These are phyloP conservation scores for Tuber brumale DNA, from an alignment of 495 filamentous ascomycete genomes.

Conservation along the genomic window DNA sequence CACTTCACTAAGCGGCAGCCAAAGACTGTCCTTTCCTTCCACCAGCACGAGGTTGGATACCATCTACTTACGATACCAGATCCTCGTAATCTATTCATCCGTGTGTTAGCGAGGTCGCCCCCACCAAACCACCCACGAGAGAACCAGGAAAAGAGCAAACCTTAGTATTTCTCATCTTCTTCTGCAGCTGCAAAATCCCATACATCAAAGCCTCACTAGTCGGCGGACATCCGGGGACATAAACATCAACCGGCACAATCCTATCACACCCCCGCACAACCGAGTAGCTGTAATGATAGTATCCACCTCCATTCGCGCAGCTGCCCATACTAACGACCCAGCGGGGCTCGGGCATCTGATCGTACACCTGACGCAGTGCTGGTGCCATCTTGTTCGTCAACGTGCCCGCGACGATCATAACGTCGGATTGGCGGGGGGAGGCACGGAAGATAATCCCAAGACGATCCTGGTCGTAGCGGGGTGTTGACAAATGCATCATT, in stretches of 20 bases:
- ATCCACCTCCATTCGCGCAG: constrained; percentile 88
- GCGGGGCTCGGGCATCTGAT: constrained; percentile 93
- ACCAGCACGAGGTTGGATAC: constrained; percentile 4
- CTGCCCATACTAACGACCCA: constrained; percentile 92
- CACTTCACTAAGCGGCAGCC: neutral
- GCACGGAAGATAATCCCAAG: constrained; percentile 96
- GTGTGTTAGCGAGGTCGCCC: constrained; percentile 38
- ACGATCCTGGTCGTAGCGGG: constrained; percentile 92
- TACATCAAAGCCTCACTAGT: constrained; percentile 85
- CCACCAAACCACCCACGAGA: constrained; percentile 60
- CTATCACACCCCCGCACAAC: constrained; percentile 83
- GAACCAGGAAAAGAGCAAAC: constrained; percentile 42
- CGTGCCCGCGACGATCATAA: constrained; percentile 96
- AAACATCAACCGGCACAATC: constrained; percentile 86
- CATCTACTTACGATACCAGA: constrained; percentile 45
- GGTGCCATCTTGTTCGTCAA: constrained; percentile 98
- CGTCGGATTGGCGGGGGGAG: constrained; percentile 88
- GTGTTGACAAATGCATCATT: constrained; percentile 97
- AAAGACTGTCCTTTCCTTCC: neutral
- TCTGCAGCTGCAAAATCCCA: constrained; percentile 77
- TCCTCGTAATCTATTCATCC: constrained; percentile 44
- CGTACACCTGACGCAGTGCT: constrained; percentile 88
- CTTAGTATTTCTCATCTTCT: constrained; percentile 77
- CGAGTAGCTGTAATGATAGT: constrained; percentile 90
- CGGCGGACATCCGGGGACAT: constrained; percentile 87